A percentile compares a stretch with the other conserved stretches of the same genome.
Conservation (phyloP, 257 asterid species). For the Solanum lycopersicoides region DNA sequence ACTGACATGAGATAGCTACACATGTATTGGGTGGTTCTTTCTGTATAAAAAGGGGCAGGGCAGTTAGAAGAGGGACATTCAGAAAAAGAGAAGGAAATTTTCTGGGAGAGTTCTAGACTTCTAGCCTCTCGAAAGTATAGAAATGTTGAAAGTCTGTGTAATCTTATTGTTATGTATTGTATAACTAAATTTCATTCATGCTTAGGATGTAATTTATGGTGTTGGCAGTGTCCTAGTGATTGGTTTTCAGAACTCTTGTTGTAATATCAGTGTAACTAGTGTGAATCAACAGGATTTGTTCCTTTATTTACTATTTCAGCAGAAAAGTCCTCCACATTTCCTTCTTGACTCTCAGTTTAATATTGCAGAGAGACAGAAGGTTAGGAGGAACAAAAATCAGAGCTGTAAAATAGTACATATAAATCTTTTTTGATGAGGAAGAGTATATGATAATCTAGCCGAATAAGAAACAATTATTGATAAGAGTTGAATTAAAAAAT, state of each 20-base stretch:
- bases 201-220: neutral
- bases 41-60: neutral
- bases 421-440: neutral
- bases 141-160: no score
- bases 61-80: neutral
- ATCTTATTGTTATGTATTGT: no score
- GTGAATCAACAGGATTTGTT: neutral
- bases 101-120: neutral
- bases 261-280: neutral
- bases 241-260: neutral
- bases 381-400: neutral
- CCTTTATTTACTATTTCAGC: neutral
- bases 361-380: neutral
- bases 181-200: neutral
- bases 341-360: neutral
- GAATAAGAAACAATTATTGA: neutral
- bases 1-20: neutral
- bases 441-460: neutral
- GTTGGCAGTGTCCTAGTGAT: neutral
- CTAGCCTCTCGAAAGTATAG: no score
- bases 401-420: neutral
- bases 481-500: neutral
- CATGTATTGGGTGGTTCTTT: neutral
- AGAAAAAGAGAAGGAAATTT: neutral
- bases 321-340: no score